Evolutionary conservation across 257 asterid species (phyloP), one percentile per base, ranked within the genome.

Genomic region (Lycium ferocissimum): DNA sequence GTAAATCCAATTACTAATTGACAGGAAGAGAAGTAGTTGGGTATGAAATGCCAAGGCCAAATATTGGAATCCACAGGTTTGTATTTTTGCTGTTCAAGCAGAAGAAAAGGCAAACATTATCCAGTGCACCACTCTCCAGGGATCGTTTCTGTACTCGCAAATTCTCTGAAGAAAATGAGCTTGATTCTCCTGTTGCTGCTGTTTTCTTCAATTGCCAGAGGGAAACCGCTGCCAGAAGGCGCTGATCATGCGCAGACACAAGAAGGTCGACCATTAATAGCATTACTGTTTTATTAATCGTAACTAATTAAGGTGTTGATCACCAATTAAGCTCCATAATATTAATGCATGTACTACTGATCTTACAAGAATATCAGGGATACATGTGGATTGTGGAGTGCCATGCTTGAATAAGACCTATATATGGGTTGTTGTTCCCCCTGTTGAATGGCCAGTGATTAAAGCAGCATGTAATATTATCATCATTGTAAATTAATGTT

Each of bases 141-240:
- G 99, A 95, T 82, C 38, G 91, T 37, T 95, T 95, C 91, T 90
- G 75, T 54, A 94, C 95, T 2, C 82, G 99, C 59, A 87, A 87
- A 3, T 95, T 93, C 56, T 94, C 98, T 0, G 87, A 89, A 10
- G 94, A 93, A 11, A 88, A 95, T 22, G 97, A 90, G 0, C 86
- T 95, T 38, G 97, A 92, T 4, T 89, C 88, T 76, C 98, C 98
- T 0, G 98, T 95, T 7, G 88, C 95, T 15, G 98, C 97, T n/a
- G 91, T 94, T 17, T 95, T 86, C 97, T 95, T 92, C 97, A 95
- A 93, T 47, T 94, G 97, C 93, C 98, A 95, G 89, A 93, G 99
- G 69, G 97, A 95, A 89, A 94, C 98, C 0, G 99, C 99, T 6
- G 93, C 99, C 0, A 90, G 97, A 86, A 90, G 87, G 47, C 98